Base-by-base conservation (phyloP, 176 grass and related monocot genomes). In the Olyra latifolia region DNA sequence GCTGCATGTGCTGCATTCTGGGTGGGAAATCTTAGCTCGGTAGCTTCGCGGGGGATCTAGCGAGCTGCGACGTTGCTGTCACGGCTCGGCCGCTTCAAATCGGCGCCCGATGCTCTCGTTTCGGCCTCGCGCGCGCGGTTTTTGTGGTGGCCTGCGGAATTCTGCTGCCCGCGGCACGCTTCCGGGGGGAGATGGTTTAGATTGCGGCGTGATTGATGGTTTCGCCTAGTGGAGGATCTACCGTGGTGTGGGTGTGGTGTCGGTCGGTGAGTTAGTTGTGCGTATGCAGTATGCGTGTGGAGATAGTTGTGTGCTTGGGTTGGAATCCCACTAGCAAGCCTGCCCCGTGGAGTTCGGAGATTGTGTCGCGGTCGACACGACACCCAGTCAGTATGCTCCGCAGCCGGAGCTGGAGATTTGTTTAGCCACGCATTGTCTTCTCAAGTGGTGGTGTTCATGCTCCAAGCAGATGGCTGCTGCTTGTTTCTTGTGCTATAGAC, bases 191-290 rank as follows among this genome's bases (percentile, higher is more conserved):
- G 11, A 63, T 11, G 12, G 45, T 43, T 10, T 56, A 8, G 62
- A 71, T 71, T 75, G 20, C n/a, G n/a, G 24, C 5, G 8, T 29
- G 82, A 43, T 54, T 10, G 76, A 49, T 64, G 77, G 42, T 64
- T 85, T 54, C 40, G n/a, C 7, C 24, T 0, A 4, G 45, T 15
- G 63, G 25, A 22, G 39, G 71, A 80, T 88, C 81, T 17, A 75
- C 62, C 52, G 16, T 13, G 27, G 29, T 74, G 80, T 35, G 32
- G 32, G 1, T 35, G 32, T 4, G 32, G 32, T 35, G 32, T 35
- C 32, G 32, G 32, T 74, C 22, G 68, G 68, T 39, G 87, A 48
- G 13, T 29, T 43, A 3, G 53, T 76, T 39, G 22, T 7, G 38
- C 24, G 40, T 40, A 24, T 35, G 25, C 23, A 11, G 79, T 6